Evolutionary conservation across 306 rosid genomes (phyloP).

Genomic region (Canavalia ensiformis): DNA sequence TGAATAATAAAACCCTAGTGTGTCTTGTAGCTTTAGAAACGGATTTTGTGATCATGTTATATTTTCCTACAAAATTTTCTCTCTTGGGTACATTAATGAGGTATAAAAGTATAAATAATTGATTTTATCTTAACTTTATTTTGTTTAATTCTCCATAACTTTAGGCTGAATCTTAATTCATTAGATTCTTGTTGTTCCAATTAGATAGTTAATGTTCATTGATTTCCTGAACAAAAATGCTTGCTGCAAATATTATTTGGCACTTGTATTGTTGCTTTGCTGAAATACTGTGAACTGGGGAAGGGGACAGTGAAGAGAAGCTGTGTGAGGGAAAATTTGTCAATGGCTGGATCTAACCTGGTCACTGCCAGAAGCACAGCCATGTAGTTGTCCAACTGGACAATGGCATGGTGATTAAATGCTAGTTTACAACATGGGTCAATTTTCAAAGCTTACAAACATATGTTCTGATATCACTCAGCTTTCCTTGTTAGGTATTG

Average conservation of each 20-base stretch:
- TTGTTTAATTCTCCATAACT: neutral
- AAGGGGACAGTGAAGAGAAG: neutral
- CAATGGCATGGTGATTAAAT: slow-evolving; percentile 26
- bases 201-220: neutral
- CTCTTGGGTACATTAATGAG: neutral
- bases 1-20: neutral
- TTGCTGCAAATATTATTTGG: neutral
- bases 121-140: neutral
- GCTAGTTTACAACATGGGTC: slow-evolving; percentile 7
- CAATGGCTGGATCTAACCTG: slow-evolving; percentile 14
- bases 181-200: neutral
- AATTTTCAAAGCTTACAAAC: slow-evolving; percentile 23
- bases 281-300: neutral
- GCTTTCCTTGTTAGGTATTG: slow-evolving; percentile 68
- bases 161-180: slow-evolving; percentile 1
- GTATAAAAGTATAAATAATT: neutral
- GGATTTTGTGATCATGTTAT: neutral
- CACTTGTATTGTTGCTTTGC: neutral
- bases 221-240: neutral
- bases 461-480: slow-evolving; percentile 30
- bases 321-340: neutral
- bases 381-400: slow-evolving; percentile 24
- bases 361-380: neutral
- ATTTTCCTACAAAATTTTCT: neutral
- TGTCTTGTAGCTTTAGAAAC: neutral